phyloP scores from a whole-genome alignment of 371 early-diverging fungal genomes.

The Mucor sp. region DNA sequence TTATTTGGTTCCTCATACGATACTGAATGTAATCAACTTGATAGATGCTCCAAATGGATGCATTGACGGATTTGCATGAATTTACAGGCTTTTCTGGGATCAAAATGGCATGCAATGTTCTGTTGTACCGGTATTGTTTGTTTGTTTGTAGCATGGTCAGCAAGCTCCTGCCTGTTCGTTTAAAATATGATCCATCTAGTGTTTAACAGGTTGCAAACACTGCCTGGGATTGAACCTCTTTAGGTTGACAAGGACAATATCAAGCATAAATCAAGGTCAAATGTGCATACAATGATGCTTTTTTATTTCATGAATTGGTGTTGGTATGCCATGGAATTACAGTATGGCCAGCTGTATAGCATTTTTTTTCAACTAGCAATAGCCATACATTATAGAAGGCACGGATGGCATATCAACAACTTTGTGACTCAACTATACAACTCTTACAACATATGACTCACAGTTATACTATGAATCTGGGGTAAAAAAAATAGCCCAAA shows the following conservation, averaged over 20 bases:
- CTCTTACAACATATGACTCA: conserved; percentile 12
- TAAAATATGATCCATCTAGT: neutral
- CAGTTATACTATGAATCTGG: conserved; percentile 16
- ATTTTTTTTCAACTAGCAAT: too few species aligned
- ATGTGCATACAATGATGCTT: neutral
- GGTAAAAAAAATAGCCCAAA: conserved; percentile 11
- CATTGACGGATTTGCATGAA: neutral
- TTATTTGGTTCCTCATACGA: too few species aligned
- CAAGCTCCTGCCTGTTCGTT: neutral
- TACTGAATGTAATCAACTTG: too few species aligned
- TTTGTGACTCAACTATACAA: conserved; percentile 17
- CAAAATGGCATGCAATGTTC: neutral
- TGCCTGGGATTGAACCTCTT: neutral
- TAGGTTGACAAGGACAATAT: neutral
- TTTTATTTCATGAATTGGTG: neutral
- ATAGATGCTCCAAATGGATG: neutral
- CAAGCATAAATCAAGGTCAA: neutral
- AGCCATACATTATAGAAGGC: too few species aligned
- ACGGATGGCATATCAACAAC: neutral
- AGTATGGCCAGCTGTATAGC: neutral
- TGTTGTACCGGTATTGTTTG: too few species aligned
- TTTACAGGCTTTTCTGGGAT: neutral
- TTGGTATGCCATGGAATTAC: neutral
- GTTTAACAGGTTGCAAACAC: neutral
- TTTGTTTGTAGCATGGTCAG: neutral